Conservation (phyloP, 1,284 basidiomycete species). For the Rhodofomes roseus region DNA sequence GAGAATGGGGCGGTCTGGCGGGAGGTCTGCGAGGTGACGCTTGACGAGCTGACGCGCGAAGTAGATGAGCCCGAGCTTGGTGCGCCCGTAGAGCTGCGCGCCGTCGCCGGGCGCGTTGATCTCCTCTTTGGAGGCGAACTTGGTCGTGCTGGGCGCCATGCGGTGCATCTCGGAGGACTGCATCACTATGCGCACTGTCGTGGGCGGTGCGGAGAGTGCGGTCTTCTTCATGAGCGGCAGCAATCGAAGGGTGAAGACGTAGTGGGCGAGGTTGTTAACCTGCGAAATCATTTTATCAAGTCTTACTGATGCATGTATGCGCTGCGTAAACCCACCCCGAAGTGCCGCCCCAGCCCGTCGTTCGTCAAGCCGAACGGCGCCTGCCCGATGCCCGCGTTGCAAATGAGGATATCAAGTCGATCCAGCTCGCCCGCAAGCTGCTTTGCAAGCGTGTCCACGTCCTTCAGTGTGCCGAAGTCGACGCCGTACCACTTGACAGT, state of each 20-base stretch:
- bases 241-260: conserved; percentile 25
- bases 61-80: conserved; percentile 26
- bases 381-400: conserved; percentile 29
- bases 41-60: conserved; percentile 24
- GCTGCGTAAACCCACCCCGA: conserved; percentile 12
- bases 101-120: conserved; percentile 26
- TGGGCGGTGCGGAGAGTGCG: conserved; percentile 17
- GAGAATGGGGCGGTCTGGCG: conserved; percentile 20
- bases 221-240: conserved; percentile 29
- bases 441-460: conserved; percentile 24
- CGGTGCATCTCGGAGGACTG: conserved; percentile 30
- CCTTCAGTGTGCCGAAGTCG: conserved; percentile 23
- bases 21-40: conserved; percentile 18
- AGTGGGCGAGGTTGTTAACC: conserved; percentile 30
- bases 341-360: conserved; percentile 29
- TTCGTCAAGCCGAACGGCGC: conserved; percentile 25
- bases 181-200: conserved; percentile 28
- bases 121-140: conserved; percentile 28
- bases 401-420: conserved; percentile 28
- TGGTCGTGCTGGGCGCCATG: conserved; percentile 17
- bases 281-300: conserved; percentile 3
- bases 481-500: conserved; percentile 24
- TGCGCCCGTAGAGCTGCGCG: conserved; percentile 23
- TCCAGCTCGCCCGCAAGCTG: conserved; percentile 20
- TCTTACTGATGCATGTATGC: neutral